Evolutionary conservation across 805 yeast genomes (phyloP).

Genomic region (Metschnikowia matae): DNA sequence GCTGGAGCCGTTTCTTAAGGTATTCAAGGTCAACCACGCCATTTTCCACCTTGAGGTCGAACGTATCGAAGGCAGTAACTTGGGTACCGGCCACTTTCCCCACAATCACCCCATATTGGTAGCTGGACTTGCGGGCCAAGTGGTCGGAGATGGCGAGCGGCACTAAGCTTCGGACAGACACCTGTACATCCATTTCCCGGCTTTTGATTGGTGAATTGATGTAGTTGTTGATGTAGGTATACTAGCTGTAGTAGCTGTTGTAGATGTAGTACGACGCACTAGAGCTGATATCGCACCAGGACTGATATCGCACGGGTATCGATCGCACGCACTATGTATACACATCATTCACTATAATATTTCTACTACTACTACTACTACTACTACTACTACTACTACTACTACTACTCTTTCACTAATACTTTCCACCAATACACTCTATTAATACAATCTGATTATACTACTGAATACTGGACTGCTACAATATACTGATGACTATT

Average conservation of each 20-base stretch:
- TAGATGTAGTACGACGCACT: too few relatives aligned
- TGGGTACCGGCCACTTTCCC: slow-evolving; percentile 16
- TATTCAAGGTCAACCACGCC: slow-evolving; percentile 22
- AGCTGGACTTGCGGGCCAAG: slow-evolving; percentile 18
- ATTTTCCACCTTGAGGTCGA: slow-evolving; percentile 24
- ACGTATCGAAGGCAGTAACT: slow-evolving; percentile 22
- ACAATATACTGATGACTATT: too few relatives aligned
- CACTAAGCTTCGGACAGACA: slow-evolving; percentile 23
- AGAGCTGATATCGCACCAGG: too few relatives aligned
- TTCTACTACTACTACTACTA: too few relatives aligned
- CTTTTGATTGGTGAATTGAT: background rate
- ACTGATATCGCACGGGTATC: too few relatives aligned
- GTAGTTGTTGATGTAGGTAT: background rate
- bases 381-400: too few relatives aligned
- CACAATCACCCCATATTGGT: slow-evolving; percentile 26
- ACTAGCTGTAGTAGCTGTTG: background rate
- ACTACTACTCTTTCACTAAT: too few relatives aligned
- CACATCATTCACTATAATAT: too few relatives aligned
- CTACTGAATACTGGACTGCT: too few relatives aligned
- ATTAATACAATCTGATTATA: too few relatives aligned
- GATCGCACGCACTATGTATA: too few relatives aligned
- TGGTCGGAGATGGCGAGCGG: slow-evolving; percentile 31
- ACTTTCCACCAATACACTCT: too few relatives aligned
- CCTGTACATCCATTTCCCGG: background rate
- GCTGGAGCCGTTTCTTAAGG: slow-evolving; percentile 24